phyloP scores from a whole-genome alignment of 202 grass and related monocot species.

The Carex sylvatica region DNA sequence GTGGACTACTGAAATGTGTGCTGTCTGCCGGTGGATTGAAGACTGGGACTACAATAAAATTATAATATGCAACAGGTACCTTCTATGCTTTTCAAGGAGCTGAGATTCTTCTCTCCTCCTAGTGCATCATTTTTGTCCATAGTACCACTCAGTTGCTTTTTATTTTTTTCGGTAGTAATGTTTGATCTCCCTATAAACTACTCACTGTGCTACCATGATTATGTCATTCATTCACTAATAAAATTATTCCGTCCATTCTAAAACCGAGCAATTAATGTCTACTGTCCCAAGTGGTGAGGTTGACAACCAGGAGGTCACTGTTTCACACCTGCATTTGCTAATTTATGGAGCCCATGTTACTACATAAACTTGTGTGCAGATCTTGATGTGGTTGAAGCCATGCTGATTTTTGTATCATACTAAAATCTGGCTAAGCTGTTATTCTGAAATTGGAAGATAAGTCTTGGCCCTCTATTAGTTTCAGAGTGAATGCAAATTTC shows the following conservation, averaged over 20 bases:
- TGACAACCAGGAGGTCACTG: neutral
- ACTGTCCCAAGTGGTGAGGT: neutral
- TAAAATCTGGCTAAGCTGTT: neutral
- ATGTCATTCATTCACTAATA: neutral
- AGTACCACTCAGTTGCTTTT: neutral
- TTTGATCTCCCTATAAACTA: neutral
- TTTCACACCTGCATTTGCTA: neutral
- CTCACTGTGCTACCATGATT: neutral
- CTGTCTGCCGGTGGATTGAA: slow-evolving; percentile 95
- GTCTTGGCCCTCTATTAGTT: neutral
- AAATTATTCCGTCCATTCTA: neutral
- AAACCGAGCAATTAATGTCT: neutral
- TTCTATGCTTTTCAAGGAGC: neutral
- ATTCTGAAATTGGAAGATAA: neutral
- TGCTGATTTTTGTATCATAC: neutral
- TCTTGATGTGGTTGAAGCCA: neutral
- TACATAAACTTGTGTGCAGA: neutral
- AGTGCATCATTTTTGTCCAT: slow-evolving; percentile 18
- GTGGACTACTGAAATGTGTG: slow-evolving; percentile 96
- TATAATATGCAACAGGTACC: slow-evolving; percentile 95
- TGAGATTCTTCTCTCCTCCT: neutral
- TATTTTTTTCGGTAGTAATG: neutral
- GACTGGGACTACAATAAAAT: slow-evolving; percentile 99
- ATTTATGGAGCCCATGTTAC: neutral
- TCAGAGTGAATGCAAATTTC: neutral